Base-by-base conservation (phyloP, 192 early-diverging fungal species). In the Mycoemilia scoparia region DNA sequence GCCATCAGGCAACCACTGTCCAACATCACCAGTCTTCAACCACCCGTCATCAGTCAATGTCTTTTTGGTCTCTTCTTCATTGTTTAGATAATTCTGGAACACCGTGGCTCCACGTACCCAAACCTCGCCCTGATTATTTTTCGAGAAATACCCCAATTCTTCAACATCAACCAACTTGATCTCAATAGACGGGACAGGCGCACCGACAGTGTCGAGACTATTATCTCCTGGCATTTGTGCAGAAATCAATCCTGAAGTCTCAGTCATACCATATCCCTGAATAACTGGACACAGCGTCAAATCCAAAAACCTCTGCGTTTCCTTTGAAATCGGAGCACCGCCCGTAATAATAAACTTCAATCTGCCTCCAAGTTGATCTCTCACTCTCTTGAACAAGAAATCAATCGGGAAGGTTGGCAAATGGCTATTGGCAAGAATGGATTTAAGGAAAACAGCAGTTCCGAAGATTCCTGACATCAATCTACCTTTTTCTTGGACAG, bases 11-110 rank as follows among this genome's bases (percentile, higher is more conserved):
- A 73, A 67, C 77, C 77, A 82, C 63, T 88, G 78, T 34, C 74
- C 91, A 54, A 96, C 82, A 60, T 88, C 87, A 23, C 88, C 88
- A 23, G 86, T 90, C 58, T 66, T 74, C 28, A 92, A 46, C 88
- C 88, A 92, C 8, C 79, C 79, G 49, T 89, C 86, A 21, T 67
- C 67, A 19, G 77, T 84, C 25, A 87, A 46, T 0, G 75, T 66
- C 40, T 88, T 77, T 19, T 57, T 66, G 0, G 84, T 86, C 10
- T 75, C 30, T 30, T 79, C 67, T 7, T 74, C 70, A 34, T 79
- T 76, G 48, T 90, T 85, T 45, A 73, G 77, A 51, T 93, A 93
- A 7, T 84, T 87, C 29, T 54, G 43, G 44, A 91, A 81, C 25
- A 90, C 60, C 15, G 71, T 69, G 4, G 74, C 71, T 36, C 88